Base-by-base conservation (phyloP, 2,329 filamentous ascomycete genomes). In the Exophiala sideris region DNA sequence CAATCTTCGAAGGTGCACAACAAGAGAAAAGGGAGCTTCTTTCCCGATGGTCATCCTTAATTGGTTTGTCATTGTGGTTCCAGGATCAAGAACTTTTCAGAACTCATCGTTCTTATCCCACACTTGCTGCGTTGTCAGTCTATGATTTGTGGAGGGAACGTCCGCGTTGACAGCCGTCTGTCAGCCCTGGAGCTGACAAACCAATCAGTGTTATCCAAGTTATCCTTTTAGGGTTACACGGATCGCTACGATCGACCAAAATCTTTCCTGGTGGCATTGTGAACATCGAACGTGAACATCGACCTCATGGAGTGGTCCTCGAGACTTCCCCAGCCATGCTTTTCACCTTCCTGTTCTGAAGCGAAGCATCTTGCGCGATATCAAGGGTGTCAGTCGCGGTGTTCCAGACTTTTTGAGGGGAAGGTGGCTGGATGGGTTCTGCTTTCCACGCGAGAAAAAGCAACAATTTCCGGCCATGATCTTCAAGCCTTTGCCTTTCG, bases 91-190 rank as follows among this genome's bases (percentile, higher is more conserved):
- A 14, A 10, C 12, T 44, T 24, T 49, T 35, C n/a, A 34, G 38
- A 34, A 33, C 12, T 33, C 41, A 36, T 29, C 45, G 47, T 53
- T 46, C 50, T 53, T 50, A 41, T 50, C 47, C 57, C 52, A 35
- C 45, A 46, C 10, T 24, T 60, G 57, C 35, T 60, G 57, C 42
- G 57, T 57, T 60, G 57, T 51, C 57, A 60, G 46, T 48, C 24
- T 41, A 40, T 60, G 57, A 60, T 60, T 60, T 60, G 57, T 44
- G 45, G 57, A 57, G 48, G 39, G 36, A 35, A 20, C 45, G 35
- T 54, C 57, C 45, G 32, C 33, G 38, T 42, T 16, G 18, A 44
- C 40, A 20, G 48, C 48, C 32, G 44, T 52, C 32, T 34, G 35
- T 51, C 54, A 56, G 51, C 39, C 38, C 36, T 24, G 46, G 36